Conservation (phyloP, 768 basidiomycete genomes). For the Kondoa malvinella region DNA sequence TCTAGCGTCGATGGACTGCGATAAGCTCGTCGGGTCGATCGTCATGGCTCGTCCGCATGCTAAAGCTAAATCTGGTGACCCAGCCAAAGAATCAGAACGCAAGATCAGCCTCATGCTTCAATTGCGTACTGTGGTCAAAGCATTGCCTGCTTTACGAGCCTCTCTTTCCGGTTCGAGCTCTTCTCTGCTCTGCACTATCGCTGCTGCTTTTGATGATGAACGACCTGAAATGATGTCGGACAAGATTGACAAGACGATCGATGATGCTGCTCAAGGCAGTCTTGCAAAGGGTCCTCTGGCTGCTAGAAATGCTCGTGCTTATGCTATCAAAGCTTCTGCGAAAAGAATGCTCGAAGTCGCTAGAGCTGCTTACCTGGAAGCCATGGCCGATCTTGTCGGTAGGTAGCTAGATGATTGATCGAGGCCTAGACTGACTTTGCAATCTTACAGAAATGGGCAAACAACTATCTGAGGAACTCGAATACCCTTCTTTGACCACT, state of each 20-base stretch:
- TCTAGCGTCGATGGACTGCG: conserved; percentile 67
- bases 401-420: neutral
- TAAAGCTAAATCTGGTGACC: neutral
- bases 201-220: conserved; percentile 58
- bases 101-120: conserved; percentile 55
- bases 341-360: conserved; percentile 72
- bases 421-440: neutral
- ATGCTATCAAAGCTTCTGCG: conserved; percentile 51
- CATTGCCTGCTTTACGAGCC: conserved; percentile 46
- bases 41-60: conserved; percentile 13
- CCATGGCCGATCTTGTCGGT: conserved; percentile 61
- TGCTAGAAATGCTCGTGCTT: conserved; percentile 63
- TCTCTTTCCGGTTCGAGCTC: conserved; percentile 46
- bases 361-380: conserved; percentile 84
- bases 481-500: conserved; percentile 1
- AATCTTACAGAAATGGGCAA: neutral
- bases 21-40: conserved; percentile 49
- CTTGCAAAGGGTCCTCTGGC: conserved; percentile 47
- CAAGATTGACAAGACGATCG: conserved; percentile 47
- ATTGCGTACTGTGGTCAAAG: conserved; percentile 53
- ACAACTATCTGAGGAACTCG: conserved; percentile 1
- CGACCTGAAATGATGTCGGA: conserved; percentile 48
- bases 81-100: conserved; percentile 17
- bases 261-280: conserved; percentile 41
- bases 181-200: conserved; percentile 46